A percentile compares a stretch with the other conserved stretches of the same genome.
Conservation (phyloP, 768 basidiomycete genomes). For the Amanita polypyramis region DNA sequence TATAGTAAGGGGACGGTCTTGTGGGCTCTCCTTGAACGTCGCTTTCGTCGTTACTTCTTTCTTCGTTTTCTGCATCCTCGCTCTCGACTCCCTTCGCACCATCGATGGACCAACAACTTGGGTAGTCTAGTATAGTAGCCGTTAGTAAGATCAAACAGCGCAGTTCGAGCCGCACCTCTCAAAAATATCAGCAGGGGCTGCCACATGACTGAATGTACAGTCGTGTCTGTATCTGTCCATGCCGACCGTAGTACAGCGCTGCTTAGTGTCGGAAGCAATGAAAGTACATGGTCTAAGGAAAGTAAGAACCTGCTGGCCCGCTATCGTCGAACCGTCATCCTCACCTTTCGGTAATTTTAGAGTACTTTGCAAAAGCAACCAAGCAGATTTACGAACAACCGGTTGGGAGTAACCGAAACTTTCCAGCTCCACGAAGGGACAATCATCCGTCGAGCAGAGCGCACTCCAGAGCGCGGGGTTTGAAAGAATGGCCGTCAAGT, state of each 20-base stretch:
- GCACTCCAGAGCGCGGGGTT: constrained; percentile 54
- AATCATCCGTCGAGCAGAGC: constrained; percentile 31
- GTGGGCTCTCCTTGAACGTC: background rate
- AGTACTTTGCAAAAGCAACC: constrained; percentile 42
- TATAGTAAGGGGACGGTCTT: background rate
- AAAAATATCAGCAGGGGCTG: constrained; percentile 62
- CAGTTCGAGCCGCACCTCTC: constrained; percentile 37
- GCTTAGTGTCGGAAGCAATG: constrained; percentile 37
- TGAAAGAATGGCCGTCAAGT: constrained; percentile 28
- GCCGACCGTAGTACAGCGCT: constrained; percentile 53
- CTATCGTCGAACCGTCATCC: background rate
- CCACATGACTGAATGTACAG: constrained; percentile 62
- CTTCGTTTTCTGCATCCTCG: constrained; percentile 23
- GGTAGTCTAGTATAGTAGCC: constrained; percentile 35
- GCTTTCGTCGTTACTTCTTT: constrained; percentile 16
- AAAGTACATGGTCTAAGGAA: constrained; percentile 15
- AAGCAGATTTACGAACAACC: constrained; percentile 60
- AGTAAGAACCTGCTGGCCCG: background rate
- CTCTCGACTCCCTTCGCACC: constrained; percentile 19
- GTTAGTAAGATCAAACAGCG: background rate
- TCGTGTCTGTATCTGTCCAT: constrained; percentile 58
- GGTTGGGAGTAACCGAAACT: constrained; percentile 60
- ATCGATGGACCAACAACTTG: constrained; percentile 53
- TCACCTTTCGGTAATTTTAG: constrained; percentile 37
- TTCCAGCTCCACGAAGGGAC: constrained; percentile 32